Evolutionary conservation across 495 filamentous ascomycete genomes (phyloP).

Genomic region (Penicillium desertorum): DNA sequence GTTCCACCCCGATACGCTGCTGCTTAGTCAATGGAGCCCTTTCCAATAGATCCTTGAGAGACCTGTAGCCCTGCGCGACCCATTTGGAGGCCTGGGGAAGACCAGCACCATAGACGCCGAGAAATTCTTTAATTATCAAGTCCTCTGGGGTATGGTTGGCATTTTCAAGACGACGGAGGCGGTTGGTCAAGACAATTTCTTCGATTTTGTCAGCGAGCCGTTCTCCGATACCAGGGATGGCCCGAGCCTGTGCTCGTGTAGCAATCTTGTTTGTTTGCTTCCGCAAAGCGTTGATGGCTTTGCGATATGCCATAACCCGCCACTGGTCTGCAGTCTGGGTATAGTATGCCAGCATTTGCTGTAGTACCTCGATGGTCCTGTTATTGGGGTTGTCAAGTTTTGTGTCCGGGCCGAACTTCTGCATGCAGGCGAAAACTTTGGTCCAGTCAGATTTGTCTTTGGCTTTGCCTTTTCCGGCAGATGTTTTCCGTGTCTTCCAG

Average conservation of each 20-base stretch:
- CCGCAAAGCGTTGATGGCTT: constrained; percentile 70
- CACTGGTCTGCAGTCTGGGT: constrained; percentile 73
- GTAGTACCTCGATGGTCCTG: constrained; percentile 72
- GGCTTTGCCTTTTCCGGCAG: constrained; percentile 12
- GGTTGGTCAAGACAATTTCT: constrained; percentile 79
- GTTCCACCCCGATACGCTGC: constrained; percentile 77
- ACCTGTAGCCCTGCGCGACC: constrained; percentile 73
- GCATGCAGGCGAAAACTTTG: constrained; percentile 67
- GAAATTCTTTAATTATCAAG: constrained; percentile 62
- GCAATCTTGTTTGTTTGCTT: constrained; percentile 64
- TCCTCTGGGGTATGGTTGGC: constrained; percentile 65
- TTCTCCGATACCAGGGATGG: constrained; percentile 69
- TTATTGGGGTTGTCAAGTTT: constrained; percentile 60
- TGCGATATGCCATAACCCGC: constrained; percentile 76
- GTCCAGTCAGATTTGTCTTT: constrained; percentile 39
- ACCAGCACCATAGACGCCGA: constrained; percentile 80
- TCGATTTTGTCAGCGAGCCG: constrained; percentile 86
- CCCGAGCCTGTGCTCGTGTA: constrained; percentile 65
- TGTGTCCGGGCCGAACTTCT: constrained; percentile 49
- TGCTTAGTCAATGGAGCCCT: constrained; percentile 67
- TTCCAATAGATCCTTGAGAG: constrained; percentile 66
- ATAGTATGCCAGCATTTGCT: constrained; percentile 84
- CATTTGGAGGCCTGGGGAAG: constrained; percentile 68
- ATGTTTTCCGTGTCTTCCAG: constrained; percentile 34
- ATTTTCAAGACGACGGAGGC: constrained; percentile 70